phyloP scores from a whole-genome alignment of 768 basidiomycete species.

The Amyloporia xantha region DNA sequence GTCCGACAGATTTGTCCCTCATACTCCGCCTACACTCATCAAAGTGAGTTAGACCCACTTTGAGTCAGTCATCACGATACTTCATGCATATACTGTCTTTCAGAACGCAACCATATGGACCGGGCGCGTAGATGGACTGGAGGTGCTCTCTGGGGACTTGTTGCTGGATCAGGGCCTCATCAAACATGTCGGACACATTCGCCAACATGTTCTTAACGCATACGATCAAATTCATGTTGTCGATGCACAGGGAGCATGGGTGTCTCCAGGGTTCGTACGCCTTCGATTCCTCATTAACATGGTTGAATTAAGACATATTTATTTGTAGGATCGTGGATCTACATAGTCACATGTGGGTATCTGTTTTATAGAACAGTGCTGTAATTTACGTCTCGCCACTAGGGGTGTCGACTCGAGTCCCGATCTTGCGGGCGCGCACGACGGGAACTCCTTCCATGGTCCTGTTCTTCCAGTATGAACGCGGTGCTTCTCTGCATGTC shows the following conservation, averaged over 20 bases:
- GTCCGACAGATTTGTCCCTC: constrained; percentile 63
- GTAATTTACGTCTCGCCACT: no score
- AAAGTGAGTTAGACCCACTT: no score
- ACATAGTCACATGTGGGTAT: constrained; percentile 38
- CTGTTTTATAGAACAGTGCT: no score
- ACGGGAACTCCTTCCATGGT: constrained; percentile 37
- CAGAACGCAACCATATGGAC: constrained; percentile 83
- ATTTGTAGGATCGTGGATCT: constrained; percentile 33
- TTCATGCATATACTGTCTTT: no score
- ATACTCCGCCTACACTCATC: constrained; percentile 50
- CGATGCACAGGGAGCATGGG: constrained; percentile 66
- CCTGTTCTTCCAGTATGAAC: constrained; percentile 25
- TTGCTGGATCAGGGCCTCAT: constrained; percentile 69
- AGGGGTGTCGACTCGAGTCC: constrained; percentile 12
- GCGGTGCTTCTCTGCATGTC: no score
- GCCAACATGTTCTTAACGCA: constrained; percentile 12
- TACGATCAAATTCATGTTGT: constrained; percentile 35
- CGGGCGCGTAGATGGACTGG: constrained; percentile 58
- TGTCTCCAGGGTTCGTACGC: constrained; percentile 63
- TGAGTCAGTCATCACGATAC: no score
- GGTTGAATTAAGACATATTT: not conserved
- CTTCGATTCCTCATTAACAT: not conserved
- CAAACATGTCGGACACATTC: constrained; percentile 46
- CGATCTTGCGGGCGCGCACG: constrained; percentile 25
- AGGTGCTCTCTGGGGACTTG: constrained; percentile 59